Conservation (phyloP, 2,329 filamentous ascomycete genomes). For the Capronia coronata region DNA sequence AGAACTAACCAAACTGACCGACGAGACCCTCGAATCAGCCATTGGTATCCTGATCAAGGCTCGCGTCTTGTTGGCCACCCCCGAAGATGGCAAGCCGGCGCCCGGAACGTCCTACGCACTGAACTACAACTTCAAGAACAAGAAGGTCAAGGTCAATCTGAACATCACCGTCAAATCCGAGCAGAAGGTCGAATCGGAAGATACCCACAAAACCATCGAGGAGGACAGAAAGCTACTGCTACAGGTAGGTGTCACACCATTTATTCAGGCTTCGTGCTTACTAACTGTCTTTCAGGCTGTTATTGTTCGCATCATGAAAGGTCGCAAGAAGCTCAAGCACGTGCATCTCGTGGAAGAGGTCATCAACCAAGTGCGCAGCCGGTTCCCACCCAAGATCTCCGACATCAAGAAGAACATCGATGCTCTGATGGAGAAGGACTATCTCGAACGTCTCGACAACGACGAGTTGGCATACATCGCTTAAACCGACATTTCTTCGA, state of each 20-base stretch:
- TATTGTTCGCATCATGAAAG: conserved; percentile 99
- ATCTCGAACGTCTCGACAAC: conserved; percentile 88
- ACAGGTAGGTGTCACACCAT: conserved; percentile 60
- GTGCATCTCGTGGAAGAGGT: conserved; percentile 88
- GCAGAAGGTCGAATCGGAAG: conserved; percentile 89
- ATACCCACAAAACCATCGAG: conserved; percentile 99
- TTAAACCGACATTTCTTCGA: conserved; percentile 50
- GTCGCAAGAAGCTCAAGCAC: conserved; percentile 98
- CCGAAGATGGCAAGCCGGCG: conserved; percentile 67
- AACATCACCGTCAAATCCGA: conserved; percentile 94
- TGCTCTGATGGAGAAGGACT: conserved; percentile 97
- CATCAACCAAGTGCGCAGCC: conserved; percentile 86
- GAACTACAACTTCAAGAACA: conserved; percentile 95
- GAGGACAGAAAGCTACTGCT: conserved; percentile 94
- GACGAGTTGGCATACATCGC: conserved; percentile 94
- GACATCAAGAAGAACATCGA: conserved; percentile 99
- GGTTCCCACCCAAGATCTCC: conserved; percentile 84
- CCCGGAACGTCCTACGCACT: conserved; percentile 73
- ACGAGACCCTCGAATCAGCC: conserved; percentile 79
- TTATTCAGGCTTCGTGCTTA: conserved; percentile 30
- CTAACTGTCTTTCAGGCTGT: conserved; percentile 63
- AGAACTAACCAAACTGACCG: conserved; percentile 68
- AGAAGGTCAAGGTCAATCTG: conserved; percentile 95
- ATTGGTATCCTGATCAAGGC: conserved; percentile 85
- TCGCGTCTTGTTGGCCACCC: conserved; percentile 70